Evolutionary conservation across 371 early-diverging fungal genomes (phyloP), one percentile per base, ranked within the genome.

Genomic region (Capniomyces stellatus): DNA sequence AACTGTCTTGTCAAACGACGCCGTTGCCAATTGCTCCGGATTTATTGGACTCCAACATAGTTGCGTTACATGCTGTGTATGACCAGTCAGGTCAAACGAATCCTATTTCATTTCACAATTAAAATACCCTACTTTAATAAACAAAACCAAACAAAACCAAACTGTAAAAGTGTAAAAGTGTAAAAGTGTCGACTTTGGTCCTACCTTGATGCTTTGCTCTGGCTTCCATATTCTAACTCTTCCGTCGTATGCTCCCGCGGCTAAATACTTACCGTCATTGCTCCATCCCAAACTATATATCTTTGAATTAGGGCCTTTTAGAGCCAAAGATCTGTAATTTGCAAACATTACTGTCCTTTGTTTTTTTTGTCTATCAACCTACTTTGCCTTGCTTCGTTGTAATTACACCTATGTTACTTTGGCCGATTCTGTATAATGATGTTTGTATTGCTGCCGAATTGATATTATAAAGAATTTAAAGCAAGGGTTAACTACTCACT

Each of bases 1-100:
- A 15, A 52, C 4, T 15, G 53, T 43, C 40, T 52, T 52, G 47
- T 52, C 53, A 24, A 46, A n/a, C 18, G 53, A 52, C 2, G 53
- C 19, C 3, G 43, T 52, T 6, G 53, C 53, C 22, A 52, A n/a
- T 3, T 43, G 6, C 8, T 52, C 25, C 12, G 18, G 18, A 21
- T 35, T 6, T 15, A 18, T 22, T 15, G 53, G 53, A 19, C 47
- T 52, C 44, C 42, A 52, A 27, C 39, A 39, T 25, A 41, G 2
- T 31, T 52, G 53, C 8, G 23, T 28, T 22, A 52, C 53, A 6
- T 46, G 53, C 4, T 35, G 13, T 10, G 42, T 43, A 29, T 52
- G 53, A 8, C 53, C 53, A 35, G 42, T 31, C 27, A 52, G 19
- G 40, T 52, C 53, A 24, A 52, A 21, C 19, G 10, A 27, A 21